Evolutionary conservation across 2,329 filamentous ascomycete species (phyloP).

Genomic region (Colletotrichum destructivum): DNA sequence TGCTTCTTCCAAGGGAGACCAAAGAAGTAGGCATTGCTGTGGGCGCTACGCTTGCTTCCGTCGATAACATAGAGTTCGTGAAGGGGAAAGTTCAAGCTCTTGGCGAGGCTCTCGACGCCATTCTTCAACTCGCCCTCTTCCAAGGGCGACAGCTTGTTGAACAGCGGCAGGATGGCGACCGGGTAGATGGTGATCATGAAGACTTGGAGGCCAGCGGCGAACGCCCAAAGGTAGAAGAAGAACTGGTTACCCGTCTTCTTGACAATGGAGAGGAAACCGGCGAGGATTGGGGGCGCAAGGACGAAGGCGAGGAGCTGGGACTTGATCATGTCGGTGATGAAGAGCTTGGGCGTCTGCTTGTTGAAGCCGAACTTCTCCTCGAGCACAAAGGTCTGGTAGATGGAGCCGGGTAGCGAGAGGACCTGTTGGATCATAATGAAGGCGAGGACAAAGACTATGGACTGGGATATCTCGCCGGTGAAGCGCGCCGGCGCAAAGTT

Average conservation of each 20-base stretch:
- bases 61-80: conserved; percentile 96
- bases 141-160: conserved; percentile 97
- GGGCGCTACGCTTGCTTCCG: conserved; percentile 87
- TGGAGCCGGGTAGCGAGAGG: conserved; percentile 83
- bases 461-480: conserved; percentile 93
- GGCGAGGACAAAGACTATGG: conserved; percentile 90
- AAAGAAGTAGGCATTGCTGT: conserved; percentile 96
- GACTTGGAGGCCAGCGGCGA: conserved; percentile 89
- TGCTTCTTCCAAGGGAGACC: conserved; percentile 99
- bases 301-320: conserved; percentile 85
- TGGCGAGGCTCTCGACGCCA: conserved; percentile 86
- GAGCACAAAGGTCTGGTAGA: conserved; percentile 96
- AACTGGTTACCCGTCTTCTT: conserved; percentile 94
- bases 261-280: conserved; percentile 93
- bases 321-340: conserved; percentile 93
- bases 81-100: conserved; percentile 90
- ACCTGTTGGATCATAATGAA: conserved; percentile 88
- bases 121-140: conserved; percentile 90
- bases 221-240: conserved; percentile 98
- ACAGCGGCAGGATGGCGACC: conserved; percentile 91
- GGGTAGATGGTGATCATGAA: conserved; percentile 98
- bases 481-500: conserved; percentile 83
- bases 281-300: conserved; percentile 89
- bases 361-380: conserved; percentile 99
- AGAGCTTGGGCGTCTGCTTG: conserved; percentile 93